Evolutionary conservation across 805 yeast species (phyloP).

Genomic region (Myxozyma monticola): DNA sequence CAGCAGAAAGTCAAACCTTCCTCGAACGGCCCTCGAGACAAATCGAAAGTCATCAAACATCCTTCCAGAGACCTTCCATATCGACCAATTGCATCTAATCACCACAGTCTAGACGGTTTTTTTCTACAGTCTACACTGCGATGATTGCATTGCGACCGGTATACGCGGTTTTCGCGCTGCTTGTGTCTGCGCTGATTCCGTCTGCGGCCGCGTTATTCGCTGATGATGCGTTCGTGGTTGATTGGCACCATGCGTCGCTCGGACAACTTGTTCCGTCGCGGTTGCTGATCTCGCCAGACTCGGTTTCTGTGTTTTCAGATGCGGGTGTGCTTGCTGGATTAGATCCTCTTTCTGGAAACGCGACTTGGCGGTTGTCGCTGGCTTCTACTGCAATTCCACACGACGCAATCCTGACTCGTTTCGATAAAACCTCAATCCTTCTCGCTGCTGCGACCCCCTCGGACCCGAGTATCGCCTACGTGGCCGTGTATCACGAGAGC

Average conservation of each 20-base stretch:
- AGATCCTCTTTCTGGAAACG: constrained; percentile 32
- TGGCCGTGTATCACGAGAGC: constrained; percentile 12
- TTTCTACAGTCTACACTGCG: too few species aligned
- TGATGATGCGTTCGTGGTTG: constrained; percentile 40
- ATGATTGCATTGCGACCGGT: too few species aligned
- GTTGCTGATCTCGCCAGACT: constrained; percentile 8
- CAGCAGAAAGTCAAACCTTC: too few species aligned
- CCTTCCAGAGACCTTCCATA: too few species aligned
- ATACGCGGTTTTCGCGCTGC: constrained; percentile 2
- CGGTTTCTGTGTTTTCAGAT: constrained; percentile 32
- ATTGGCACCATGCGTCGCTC: constrained; percentile 36
- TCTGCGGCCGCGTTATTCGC: constrained; percentile 33
- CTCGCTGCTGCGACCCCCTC: constrained; percentile 19
- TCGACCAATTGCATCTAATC: too few species aligned
- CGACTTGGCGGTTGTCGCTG: constrained; percentile 35
- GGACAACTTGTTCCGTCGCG: constrained; percentile 32
- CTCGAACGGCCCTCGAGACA: too few species aligned
- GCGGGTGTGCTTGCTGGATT: constrained; percentile 33
- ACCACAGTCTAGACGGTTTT: too few species aligned
- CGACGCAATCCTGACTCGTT: constrained; percentile 2
- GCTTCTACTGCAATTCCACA: constrained; percentile 3
- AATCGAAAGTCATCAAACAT: too few species aligned
- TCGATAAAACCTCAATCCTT: constrained; percentile 2
- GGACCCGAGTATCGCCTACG: constrained; percentile 12
- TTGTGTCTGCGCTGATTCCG: not conserved